Evolutionary conservation across 768 basidiomycete genomes (phyloP).

Genomic region (Boletus sp.): DNA sequence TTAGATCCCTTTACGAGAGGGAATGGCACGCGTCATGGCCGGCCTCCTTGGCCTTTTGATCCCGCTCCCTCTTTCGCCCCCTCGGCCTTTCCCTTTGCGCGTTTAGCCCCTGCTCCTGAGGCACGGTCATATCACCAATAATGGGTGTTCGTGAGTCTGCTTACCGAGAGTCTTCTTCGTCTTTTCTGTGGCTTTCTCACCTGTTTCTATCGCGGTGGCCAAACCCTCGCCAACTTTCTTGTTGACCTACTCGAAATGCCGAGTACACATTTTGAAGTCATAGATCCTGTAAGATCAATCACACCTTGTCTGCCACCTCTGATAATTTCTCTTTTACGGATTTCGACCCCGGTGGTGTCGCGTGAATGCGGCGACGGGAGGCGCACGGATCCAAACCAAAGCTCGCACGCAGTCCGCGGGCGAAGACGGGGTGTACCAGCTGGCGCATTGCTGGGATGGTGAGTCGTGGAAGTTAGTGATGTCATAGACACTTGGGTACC

Average conservation of each 20-base stretch:
- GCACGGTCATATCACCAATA: not conserved
- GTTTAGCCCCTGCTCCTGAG: conserved; percentile 1
- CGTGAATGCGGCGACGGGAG: conserved; percentile 26
- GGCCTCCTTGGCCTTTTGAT: conserved; percentile 12
- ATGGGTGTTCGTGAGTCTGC: not conserved
- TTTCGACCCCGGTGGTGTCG: conserved; percentile 31
- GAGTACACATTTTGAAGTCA: not conserved
- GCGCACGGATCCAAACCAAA: not conserved
- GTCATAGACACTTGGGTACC: conserved; percentile 7
- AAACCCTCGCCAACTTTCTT: conserved; percentile 37
- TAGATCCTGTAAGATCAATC: not conserved
- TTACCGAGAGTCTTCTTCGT: conserved; percentile 38
- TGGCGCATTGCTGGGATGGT: not conserved
- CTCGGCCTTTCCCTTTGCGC: not conserved
- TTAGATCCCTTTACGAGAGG: not conserved
- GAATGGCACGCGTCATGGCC: not conserved
- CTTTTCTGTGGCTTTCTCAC: conserved; percentile 37
- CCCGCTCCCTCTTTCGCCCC: conserved; percentile 1
- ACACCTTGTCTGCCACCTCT: conserved; percentile 37
- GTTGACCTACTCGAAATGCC: conserved; percentile 33
- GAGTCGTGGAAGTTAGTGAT: not conserved
- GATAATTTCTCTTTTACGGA: conserved; percentile 39
- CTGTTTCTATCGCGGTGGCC: conserved; percentile 41
- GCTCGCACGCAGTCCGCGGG: not conserved
- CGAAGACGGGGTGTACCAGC: not conserved